Base-by-base conservation (phyloP, 2,329 filamentous ascomycete species). In the Dactylonectria estremocensis region DNA sequence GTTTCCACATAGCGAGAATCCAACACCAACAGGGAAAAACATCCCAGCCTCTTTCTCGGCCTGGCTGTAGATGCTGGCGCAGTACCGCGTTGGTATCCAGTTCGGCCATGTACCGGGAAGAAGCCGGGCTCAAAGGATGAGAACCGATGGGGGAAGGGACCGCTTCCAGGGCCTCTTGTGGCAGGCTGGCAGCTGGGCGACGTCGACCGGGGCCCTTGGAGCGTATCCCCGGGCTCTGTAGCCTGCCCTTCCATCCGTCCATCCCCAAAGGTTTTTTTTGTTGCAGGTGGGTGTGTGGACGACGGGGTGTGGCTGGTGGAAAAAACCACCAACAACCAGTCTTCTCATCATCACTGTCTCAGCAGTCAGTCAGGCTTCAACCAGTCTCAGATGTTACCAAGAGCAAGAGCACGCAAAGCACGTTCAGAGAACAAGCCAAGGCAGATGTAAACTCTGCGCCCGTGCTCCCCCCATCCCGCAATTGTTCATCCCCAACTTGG, bases 191-290 rank as follows among this genome's bases (percentile, higher is more conserved):
- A 49, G 45, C 45, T 35, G 53, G 33, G 53, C 24, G 22, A 33
- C 18, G 14, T 43, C 35, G 37, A 43, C 35, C 18, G 54, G 11
- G 43, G 43, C 46, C 35, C 35, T 61, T 24, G 40, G 48, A 55
- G 46, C 40, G 49, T 53, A 24, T 31, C 31, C 20, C n/a, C 20
- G 50, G 31, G 50, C 11, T 13, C 50, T 28, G 64, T 46, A 33
- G 28, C 56, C 56, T 58, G 28, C 61, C 20, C 50, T 65, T 72
- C 69, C 73, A 62, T 61, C 72, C 61, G 69, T 71, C 70, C 67
- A 67, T 72, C 70, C 73, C 74, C 74, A 76, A 76, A 72, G 72
- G 72, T 67, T 68, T 74, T 73, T 61, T 59, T 59, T 28, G 60
- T 67, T 70, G 53, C 61, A 73, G 70, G 55, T 49, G 68, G 58